Base-by-base conservation (phyloP, 179 eudicot genomes). In the Spergularia azorica region DNA sequence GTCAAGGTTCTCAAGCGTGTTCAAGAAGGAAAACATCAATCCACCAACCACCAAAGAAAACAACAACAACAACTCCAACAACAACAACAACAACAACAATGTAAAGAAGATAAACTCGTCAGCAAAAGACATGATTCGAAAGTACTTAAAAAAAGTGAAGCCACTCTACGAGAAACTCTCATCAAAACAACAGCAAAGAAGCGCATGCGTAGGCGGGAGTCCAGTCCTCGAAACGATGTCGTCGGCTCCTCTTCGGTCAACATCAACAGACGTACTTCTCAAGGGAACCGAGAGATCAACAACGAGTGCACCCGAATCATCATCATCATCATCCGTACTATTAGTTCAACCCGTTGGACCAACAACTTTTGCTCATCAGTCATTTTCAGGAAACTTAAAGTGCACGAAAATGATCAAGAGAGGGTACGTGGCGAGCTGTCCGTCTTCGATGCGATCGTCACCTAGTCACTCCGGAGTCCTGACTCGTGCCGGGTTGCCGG, bases 361-460 rank as follows among this genome's bases (percentile, higher is more conserved):
- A 1, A 9, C 4, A 2, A 13, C 52, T 0, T 51, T 67, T 17
- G 48, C 70, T 48, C 76, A 87, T 3, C 39, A 36, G 55, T 90
- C 98, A 4, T 89, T 94, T 82, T 94, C 97, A 0, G 98, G 92
- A 15, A 93, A 89, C 74, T 51, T 90, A 36, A 64, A 87, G 77
- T 82, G 86, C 74, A 85, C 86, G 3, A 79, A 74, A 54, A 74
- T 83, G 70, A 83, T 79, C 8, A 80, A 81, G 60, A 86, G 83
- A 54, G 84, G 88, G 38, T 74, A 48, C 58, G 88, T 85, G 0
- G 84, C 92, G 0, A 95, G 98, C 79, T 95, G 98, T 62, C 98
- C 98, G 18, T 88, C 95, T 3, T 93, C 97, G 48, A 93, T 93
- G 93, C 75, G 96, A 43, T 93, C 97, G 6, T 95, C 98, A 0